These are phyloP conservation scores for Acer yangbiense DNA, from an alignment of 345 rosid species.

Conservation along the genomic window DNA sequence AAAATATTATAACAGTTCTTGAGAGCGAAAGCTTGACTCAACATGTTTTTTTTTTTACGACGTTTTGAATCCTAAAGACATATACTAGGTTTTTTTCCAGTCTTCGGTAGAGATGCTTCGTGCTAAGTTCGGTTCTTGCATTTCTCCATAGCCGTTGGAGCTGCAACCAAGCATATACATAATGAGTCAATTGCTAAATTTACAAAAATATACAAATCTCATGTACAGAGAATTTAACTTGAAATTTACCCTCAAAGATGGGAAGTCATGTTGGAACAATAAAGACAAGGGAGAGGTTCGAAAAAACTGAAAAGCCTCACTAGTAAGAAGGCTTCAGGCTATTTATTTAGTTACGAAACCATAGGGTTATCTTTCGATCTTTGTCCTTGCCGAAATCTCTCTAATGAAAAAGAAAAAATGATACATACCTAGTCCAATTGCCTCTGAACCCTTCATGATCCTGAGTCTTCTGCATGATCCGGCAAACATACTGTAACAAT, in stretches of 20 bases:
- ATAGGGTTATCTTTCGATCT: too few species aligned
- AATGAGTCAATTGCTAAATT: background rate
- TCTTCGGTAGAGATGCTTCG: conserved; percentile 12
- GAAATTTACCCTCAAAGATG: too few species aligned
- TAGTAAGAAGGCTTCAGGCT: background rate
- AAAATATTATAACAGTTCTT: conserved; percentile 19
- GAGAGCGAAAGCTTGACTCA: too few species aligned
- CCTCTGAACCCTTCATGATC: too few species aligned
- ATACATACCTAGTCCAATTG: too few species aligned
- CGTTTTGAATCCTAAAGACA: background rate
- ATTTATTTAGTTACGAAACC: too few species aligned
- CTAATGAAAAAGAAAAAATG: background rate
- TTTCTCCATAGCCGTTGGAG: too few species aligned
- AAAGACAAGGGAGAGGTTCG: too few species aligned
- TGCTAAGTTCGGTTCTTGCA: conserved; percentile 9
- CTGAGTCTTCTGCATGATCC: too few species aligned
- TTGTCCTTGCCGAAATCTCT: too few species aligned
- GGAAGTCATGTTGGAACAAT: too few species aligned
- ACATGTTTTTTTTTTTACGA: background rate
- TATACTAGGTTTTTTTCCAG: background rate
- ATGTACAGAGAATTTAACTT: too few species aligned
- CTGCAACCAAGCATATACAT: background rate
- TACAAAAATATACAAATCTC: background rate
- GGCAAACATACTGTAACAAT: background rate
- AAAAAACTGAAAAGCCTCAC: background rate